Evolutionary conservation across 1,284 basidiomycete species (phyloP).

Genomic region (Puccinia polysora): DNA sequence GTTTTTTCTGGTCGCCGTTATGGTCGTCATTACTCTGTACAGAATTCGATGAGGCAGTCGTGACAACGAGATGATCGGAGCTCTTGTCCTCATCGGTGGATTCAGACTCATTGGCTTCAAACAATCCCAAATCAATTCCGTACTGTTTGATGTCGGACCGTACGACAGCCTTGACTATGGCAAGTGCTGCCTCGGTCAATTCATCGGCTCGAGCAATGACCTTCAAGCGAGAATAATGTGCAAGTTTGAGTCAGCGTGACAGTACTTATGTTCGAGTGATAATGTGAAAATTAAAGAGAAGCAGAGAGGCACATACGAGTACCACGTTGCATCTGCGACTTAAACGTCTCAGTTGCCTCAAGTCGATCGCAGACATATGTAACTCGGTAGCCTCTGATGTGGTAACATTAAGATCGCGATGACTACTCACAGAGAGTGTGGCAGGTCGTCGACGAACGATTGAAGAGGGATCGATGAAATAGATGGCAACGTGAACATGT

Average conservation of each 20-base stretch:
- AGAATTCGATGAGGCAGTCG: slow-evolving; percentile 15
- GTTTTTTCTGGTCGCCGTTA: neutral
- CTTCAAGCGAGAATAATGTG: neutral
- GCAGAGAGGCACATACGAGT: slow-evolving; percentile 39
- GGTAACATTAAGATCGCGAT: neutral
- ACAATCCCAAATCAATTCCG: slow-evolving; percentile 24
- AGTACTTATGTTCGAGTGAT: too few species aligned
- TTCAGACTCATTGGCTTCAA: slow-evolving; percentile 19
- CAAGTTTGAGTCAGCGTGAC: too few species aligned
- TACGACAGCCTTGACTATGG: slow-evolving; percentile 1
- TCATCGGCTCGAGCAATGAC: slow-evolving; percentile 33
- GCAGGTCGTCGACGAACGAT: neutral
- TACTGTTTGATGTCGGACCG: slow-evolving; percentile 11
- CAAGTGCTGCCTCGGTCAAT: slow-evolving; percentile 22
- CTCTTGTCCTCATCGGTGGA: neutral
- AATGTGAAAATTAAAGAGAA: neutral
- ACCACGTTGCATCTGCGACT: slow-evolving; percentile 20
- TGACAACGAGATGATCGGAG: neutral
- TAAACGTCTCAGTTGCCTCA: slow-evolving; percentile 20
- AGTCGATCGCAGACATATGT: slow-evolving; percentile 28
- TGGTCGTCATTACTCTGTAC: neutral
- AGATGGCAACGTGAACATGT: slow-evolving; percentile 33
- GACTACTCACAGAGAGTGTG: neutral
- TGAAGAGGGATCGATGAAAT: slow-evolving; percentile 33
- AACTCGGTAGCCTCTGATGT: neutral